These are phyloP conservation scores for Lavandula angustifolia DNA, from an alignment of 257 asterid species.

Conservation along the genomic window DNA sequence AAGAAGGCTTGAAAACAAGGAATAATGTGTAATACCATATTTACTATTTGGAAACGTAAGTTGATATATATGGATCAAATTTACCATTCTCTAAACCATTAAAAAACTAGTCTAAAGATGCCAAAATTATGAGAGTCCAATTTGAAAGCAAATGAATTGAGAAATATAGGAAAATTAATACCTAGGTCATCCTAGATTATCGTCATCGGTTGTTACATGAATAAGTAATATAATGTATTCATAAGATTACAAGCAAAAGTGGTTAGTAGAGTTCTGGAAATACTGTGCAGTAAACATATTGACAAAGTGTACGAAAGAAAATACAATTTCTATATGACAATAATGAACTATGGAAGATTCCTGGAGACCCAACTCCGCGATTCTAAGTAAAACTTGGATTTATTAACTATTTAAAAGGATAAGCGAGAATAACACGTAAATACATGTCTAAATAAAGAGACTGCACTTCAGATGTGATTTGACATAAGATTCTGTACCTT, in stretches of 20 bases:
- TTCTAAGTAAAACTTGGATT: background rate
- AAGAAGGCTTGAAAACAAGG: constrained; percentile 3
- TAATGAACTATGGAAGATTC: background rate
- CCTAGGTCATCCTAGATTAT: background rate
- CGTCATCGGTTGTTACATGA: constrained; percentile 14
- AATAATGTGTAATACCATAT: constrained; percentile 12
- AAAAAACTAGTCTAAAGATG: background rate
- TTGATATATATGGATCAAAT: too few species aligned
- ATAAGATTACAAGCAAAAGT: constrained; percentile 13
- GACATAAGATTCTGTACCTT: constrained; percentile 8
- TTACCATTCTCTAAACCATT: too few species aligned
- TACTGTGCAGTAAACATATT: constrained; percentile 7
- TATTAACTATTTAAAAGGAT: background rate
- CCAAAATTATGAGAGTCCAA: constrained; percentile 17
- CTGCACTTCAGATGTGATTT: background rate
- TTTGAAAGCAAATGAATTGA: background rate
- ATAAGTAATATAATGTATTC: background rate
- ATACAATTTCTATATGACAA: constrained; percentile 2
- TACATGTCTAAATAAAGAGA: background rate
- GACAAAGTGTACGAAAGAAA: background rate
- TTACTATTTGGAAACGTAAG: too few species aligned
- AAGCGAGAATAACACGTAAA: background rate
- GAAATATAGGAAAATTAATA: background rate
- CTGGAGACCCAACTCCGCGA: background rate
- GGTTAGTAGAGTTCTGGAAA: background rate